phyloP scores from a whole-genome alignment of 768 basidiomycete genomes.

The Amanita subjunquillea region DNA sequence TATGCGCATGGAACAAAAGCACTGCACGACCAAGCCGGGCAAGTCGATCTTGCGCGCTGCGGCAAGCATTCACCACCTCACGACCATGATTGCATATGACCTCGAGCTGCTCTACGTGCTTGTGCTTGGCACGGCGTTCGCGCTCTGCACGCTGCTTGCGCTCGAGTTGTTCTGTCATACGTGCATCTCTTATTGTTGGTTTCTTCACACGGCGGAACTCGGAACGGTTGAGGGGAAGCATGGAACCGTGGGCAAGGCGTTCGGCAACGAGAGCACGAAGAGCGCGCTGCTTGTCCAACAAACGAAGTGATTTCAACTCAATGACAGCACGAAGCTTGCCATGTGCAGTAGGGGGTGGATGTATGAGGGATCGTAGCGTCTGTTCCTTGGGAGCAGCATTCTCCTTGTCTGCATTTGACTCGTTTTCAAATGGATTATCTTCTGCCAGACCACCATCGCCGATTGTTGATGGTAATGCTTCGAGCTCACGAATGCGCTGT shows the following conservation, averaged over 20 bases:
- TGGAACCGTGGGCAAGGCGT: slow-evolving; percentile 77
- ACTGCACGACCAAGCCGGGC: slow-evolving; percentile 74
- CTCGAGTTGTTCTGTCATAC: slow-evolving; percentile 82
- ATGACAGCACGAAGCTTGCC: slow-evolving; percentile 86
- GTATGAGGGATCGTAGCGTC: slow-evolving; percentile 27
- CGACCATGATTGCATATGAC: slow-evolving; percentile 80
- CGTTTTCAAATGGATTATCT: slow-evolving; percentile 29
- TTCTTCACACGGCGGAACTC: slow-evolving; percentile 87
- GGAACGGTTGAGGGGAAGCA: slow-evolving; percentile 83
- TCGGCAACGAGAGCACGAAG: slow-evolving; percentile 81
- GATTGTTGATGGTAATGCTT: slow-evolving; percentile 67
- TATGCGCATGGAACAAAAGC: slow-evolving; percentile 73
- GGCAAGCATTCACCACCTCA: slow-evolving; percentile 59
- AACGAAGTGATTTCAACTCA: slow-evolving; percentile 82
- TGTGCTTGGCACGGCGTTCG: slow-evolving; percentile 90
- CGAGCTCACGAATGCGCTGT: slow-evolving; percentile 84
- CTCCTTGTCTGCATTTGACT: slow-evolving; percentile 32
- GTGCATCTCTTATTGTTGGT: slow-evolving; percentile 80
- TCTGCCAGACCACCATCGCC: slow-evolving; percentile 42
- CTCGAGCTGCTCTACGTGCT: slow-evolving; percentile 88
- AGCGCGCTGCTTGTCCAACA: slow-evolving; percentile 86
- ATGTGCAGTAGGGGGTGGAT: slow-evolving; percentile 55
- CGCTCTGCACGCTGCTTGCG: slow-evolving; percentile 86
- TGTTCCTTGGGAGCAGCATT: slow-evolving; percentile 16
- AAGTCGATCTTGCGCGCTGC: slow-evolving; percentile 53